Percentiles rank a stretch among this genome's conserved stretches.
These are phyloP conservation scores for Heritiera littoralis DNA, from an alignment of 345 rosid genomes.

Conservation along the genomic window DNA sequence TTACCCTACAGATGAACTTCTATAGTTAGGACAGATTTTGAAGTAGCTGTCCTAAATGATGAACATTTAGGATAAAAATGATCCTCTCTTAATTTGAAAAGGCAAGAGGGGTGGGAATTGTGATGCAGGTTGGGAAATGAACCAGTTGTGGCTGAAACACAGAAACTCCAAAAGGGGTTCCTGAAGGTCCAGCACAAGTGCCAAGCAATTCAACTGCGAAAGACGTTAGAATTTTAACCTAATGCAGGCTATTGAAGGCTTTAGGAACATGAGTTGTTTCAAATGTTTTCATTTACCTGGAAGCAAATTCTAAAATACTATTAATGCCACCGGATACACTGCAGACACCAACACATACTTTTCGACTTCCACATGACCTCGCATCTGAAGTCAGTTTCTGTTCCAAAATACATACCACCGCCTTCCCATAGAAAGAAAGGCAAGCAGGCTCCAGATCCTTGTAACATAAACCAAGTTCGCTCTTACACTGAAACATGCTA, in stretches of 20 bases:
- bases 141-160: background rate
- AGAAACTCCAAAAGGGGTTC: background rate
- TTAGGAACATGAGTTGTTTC: background rate
- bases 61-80: background rate
- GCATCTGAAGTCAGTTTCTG: slow-evolving; percentile 29
- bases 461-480: slow-evolving; percentile 26
- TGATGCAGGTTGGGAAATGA: background rate
- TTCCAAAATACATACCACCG: slow-evolving; percentile 38
- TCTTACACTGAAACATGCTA: slow-evolving; percentile 23
- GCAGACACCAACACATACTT: slow-evolving; percentile 14
- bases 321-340: slow-evolving; percentile 10
- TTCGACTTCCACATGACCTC: slow-evolving; percentile 20
- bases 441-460: slow-evolving; percentile 27
- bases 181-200: background rate
- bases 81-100: background rate
- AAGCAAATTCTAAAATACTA: slow-evolving; percentile 32
- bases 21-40: background rate
- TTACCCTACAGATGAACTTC: background rate
- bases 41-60: background rate
- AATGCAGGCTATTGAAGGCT: background rate
- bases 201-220: background rate
- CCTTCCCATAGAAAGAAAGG: slow-evolving; percentile 38
- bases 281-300: slow-evolving; percentile 38
- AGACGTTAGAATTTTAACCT: background rate
- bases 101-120: background rate